A percentile compares a stretch with the other conserved stretches of the same genome.
Evolutionary conservation across 2,329 filamentous ascomycete species (phyloP).

Genomic region (Madurella fahalii): DNA sequence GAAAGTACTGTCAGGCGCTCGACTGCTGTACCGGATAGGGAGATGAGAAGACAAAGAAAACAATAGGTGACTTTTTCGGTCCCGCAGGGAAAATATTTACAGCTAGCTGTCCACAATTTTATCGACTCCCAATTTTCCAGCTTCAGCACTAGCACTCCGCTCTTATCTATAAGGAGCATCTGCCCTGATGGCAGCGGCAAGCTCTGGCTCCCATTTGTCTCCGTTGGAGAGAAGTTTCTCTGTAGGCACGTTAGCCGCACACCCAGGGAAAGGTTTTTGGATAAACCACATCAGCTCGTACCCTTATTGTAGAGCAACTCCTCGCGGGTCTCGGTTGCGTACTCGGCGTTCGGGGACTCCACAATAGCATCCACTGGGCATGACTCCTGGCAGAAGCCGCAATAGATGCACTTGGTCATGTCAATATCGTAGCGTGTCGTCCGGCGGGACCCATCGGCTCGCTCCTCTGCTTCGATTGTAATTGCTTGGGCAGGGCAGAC

Average conservation of each 20-base stretch:
- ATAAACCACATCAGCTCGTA: conserved; percentile 27
- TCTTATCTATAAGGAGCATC: conserved; percentile 85
- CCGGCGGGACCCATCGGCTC: conserved; percentile 88
- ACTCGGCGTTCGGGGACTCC: conserved; percentile 60
- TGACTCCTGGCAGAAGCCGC: conserved; percentile 97
- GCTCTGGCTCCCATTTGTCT: conserved; percentile 96
- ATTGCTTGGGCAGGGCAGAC: conserved; percentile 97
- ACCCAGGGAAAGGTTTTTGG: not conserved
- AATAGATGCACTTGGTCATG: conserved; percentile 99
- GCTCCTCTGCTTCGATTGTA: conserved; percentile 98
- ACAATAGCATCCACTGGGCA: conserved; percentile 94
- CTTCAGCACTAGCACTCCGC: not conserved
- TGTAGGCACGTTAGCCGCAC: conserved; percentile 30
- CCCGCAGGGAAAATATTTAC: conserved; percentile 13
- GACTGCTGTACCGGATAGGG: no score
- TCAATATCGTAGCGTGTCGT: conserved; percentile 99
- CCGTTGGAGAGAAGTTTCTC: conserved; percentile 86
- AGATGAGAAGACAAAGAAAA: conserved; percentile 1
- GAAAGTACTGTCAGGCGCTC: no score
- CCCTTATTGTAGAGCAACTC: conserved; percentile 96
- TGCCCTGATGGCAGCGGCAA: conserved; percentile 85
- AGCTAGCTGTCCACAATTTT: conserved; percentile 16
- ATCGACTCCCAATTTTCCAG: not conserved
- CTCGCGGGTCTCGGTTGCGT: conserved; percentile 69
- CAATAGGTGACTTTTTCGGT: not conserved